Evolutionary conservation across 495 filamentous ascomycete species (phyloP), one percentile per base, ranked within the genome.

Genomic region (Aspergillus nidulans): DNA sequence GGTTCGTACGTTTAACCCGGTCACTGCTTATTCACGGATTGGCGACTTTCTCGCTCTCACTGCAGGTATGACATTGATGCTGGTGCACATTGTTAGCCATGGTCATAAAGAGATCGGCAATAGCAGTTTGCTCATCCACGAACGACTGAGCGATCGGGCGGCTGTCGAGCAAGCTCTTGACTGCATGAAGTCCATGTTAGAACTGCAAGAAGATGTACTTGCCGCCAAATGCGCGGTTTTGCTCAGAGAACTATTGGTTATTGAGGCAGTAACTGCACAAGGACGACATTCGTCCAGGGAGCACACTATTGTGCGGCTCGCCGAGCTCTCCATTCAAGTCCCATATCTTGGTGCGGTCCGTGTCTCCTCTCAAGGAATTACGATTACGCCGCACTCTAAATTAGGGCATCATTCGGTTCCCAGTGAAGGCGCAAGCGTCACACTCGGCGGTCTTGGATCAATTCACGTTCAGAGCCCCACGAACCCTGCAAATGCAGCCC

Each of bases 31-130:
- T 53, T 81, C 77, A 58, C 77, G 79, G 40, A 63, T 74, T 8
- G 56, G 75, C 12, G 79, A 83, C 45, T 83, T 78, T 46, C 63
- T 76, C 48, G 76, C 66, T 7, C 78, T 81, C 53, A 76, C 73
- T 1, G 69, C 73, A 1, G 68, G 77, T 8, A 67, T 73, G 34
- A 62, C 76, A 15, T 21, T 69, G 15, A 57, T 64, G 8, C 49
- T 67, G n/a, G 56, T 57, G 4, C 58, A 69, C 26, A 50, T 69
- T 12, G 61, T 68, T 28, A 64, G 53, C 13, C 60, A 68, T 25
- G n/a, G 28, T 18, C 47, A 39, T 4, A 49, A 49, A 6, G 47
- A 19, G 13, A 13, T 38, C n/a, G 47, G 24, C 18, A 63, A 71
- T 36, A 12, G 30, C 6, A 34, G 30, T 12, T 47, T 64, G 18